Percentiles rank a stretch among this genome's conserved stretches.
These are phyloP conservation scores for Phytophthora fragariaefolia DNA, from an alignment of 352 stramenopile genomes.

Conservation along the genomic window DNA sequence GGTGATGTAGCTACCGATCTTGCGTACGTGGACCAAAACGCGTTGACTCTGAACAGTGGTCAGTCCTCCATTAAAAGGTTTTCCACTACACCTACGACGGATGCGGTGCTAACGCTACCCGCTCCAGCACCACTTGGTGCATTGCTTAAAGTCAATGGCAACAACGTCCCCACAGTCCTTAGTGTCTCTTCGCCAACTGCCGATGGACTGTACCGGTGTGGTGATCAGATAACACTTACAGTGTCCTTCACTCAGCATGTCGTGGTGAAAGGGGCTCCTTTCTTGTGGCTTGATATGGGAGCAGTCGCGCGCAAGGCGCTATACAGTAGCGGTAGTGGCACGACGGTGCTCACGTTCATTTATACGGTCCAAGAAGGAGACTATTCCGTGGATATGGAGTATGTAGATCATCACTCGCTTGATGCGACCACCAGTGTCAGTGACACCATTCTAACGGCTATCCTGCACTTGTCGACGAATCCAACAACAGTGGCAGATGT, in stretches of 20 bases:
- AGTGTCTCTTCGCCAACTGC: constrained; percentile 56
- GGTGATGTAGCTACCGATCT: constrained; percentile 63
- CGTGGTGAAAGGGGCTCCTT: constrained; percentile 60
- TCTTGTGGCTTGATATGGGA: constrained; percentile 79
- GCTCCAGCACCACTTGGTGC: constrained; percentile 51
- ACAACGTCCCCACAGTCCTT: constrained; percentile 53
- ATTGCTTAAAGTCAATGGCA: constrained; percentile 67
- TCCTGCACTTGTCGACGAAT: constrained; percentile 68
- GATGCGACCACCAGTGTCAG: constrained; percentile 52
- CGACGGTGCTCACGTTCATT: constrained; percentile 59
- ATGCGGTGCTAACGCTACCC: constrained; percentile 70
- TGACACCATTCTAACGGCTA: constrained; percentile 44
- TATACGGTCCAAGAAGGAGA: constrained; percentile 78
- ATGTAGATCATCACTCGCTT: constrained; percentile 85
- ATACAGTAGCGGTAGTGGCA: constrained; percentile 64
- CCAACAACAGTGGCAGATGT: constrained; percentile 74
- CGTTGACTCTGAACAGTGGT: constrained; percentile 79
- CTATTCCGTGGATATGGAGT: constrained; percentile 79
- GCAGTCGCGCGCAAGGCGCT: constrained; percentile 49
- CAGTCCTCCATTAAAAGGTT: constrained; percentile 85
- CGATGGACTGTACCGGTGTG: constrained; percentile 66
- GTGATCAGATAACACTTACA: constrained; percentile 64
- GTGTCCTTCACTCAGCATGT: constrained; percentile 80
- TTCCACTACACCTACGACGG: constrained; percentile 75
- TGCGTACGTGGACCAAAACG: constrained; percentile 56